Percentiles rank a stretch among this genome's conserved stretches.
phyloP scores from a whole-genome alignment of 192 early-diverging fungal genomes.

The Mortierella antarctica region DNA sequence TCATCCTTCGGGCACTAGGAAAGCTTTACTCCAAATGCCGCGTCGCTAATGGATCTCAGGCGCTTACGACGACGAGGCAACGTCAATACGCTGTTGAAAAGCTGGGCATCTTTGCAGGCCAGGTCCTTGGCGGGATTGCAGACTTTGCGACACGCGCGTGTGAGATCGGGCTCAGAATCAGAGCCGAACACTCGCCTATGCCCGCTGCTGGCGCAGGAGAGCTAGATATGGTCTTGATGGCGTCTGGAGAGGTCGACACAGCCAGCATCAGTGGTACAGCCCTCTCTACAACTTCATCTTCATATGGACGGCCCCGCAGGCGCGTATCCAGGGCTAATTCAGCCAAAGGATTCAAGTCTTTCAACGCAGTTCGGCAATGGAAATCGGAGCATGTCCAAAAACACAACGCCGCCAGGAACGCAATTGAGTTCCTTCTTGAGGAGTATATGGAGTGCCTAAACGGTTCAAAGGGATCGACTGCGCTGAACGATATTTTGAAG shows the following conservation, averaged over 20 bases:
- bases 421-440: slow-evolving; percentile 21
- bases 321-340: slow-evolving; percentile 39
- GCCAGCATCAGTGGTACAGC: neutral
- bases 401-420: slow-evolving; percentile 16
- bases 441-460: slow-evolving; percentile 46
- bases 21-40: slow-evolving; percentile 43
- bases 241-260: neutral
- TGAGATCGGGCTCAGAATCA: slow-evolving; percentile 33
- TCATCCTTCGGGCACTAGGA: slow-evolving; percentile 38
- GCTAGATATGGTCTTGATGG: slow-evolving; percentile 2
- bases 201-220: neutral
- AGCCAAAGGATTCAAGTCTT: slow-evolving; percentile 49
- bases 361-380: slow-evolving; percentile 48
- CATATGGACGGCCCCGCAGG: slow-evolving; percentile 18
- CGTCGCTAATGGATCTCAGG: slow-evolving; percentile 39
- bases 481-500: slow-evolving; percentile 7
- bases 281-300: neutral
- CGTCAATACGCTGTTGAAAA: slow-evolving; percentile 42
- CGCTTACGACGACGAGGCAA: slow-evolving; percentile 19
- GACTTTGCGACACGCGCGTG: slow-evolving; percentile 31
- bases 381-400: slow-evolving; percentile 34
- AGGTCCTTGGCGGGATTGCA: slow-evolving; percentile 33
- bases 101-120: slow-evolving; percentile 19
- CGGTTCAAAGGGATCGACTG: neutral
- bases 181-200: slow-evolving; percentile 1